phyloP scores from a whole-genome alignment of 768 basidiomycete genomes.

The Russula sp. region DNA sequence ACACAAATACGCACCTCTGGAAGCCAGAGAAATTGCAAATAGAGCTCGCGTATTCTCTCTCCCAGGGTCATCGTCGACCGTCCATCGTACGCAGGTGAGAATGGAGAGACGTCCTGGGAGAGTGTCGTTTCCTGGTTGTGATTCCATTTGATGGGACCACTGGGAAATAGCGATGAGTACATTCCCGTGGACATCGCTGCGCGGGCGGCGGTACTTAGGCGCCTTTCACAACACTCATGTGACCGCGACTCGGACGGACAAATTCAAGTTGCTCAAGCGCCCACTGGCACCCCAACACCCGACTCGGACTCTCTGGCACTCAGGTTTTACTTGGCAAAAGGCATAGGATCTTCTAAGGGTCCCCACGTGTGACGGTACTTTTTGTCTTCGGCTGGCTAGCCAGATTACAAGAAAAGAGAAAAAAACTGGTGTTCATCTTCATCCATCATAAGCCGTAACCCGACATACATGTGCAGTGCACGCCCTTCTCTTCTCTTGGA shows the following conservation, averaged over 20 bases:
- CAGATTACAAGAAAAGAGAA: too few relatives aligned
- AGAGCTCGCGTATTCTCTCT: constrained; percentile 20
- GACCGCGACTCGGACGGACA: neutral
- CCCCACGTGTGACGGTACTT: too few relatives aligned
- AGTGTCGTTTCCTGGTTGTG: constrained; percentile 20
- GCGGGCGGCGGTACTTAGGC: neutral
- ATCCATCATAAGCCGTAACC: neutral
- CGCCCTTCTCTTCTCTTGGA: neutral
- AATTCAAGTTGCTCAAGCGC: too few relatives aligned
- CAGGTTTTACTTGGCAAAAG: too few relatives aligned
- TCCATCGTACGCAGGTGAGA: constrained; percentile 18
- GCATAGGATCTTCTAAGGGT: too few relatives aligned
- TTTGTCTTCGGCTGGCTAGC: too few relatives aligned
- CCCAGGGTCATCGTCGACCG: constrained; percentile 9
- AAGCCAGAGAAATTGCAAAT: constrained; percentile 22
- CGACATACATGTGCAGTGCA: neutral
- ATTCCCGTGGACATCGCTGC: neutral
- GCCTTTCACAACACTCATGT: neutral
- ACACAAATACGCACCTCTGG: constrained; percentile 15
- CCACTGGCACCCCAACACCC: too few relatives aligned
- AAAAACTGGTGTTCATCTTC: too few relatives aligned
- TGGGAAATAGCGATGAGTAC: constrained; percentile 12
- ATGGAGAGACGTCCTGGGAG: constrained; percentile 13
- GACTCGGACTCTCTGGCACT: too few relatives aligned
- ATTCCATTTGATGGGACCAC: constrained; percentile 22